phyloP scores from a whole-genome alignment of 768 basidiomycete genomes.

The Auricularia heimuer region DNA sequence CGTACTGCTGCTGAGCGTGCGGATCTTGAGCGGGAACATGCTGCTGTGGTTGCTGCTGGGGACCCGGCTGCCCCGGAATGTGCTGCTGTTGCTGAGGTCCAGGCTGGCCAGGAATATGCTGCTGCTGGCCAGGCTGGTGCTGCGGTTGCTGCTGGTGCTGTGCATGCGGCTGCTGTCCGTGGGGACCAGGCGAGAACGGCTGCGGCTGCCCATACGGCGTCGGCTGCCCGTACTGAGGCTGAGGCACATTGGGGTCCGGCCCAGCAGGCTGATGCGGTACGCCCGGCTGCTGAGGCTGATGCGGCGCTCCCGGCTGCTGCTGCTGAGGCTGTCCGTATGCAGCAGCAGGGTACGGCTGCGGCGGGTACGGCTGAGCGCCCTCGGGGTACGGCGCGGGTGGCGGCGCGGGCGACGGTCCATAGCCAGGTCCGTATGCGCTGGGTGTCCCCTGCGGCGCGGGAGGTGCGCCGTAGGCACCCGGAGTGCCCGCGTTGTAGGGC shows the following conservation, averaged over 20 bases:
- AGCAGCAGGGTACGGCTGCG: slow-evolving; percentile 9
- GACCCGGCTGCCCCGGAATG: too few relatives aligned
- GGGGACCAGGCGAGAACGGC: slow-evolving; percentile 11
- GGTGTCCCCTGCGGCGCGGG: slow-evolving; percentile 9
- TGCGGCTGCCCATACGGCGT: slow-evolving; percentile 16
- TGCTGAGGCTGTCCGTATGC: slow-evolving; percentile 15
- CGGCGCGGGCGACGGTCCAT: slow-evolving; percentile 21
- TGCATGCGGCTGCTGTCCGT: slow-evolving; percentile 1
- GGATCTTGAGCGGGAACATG: too few relatives aligned
- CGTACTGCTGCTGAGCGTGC: slow-evolving; percentile 7
- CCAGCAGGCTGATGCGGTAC: slow-evolving; percentile 9
- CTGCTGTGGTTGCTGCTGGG: too few relatives aligned
- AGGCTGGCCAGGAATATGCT: too few relatives aligned
- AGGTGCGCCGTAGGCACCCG: slow-evolving; percentile 9
- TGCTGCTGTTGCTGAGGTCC: too few relatives aligned
- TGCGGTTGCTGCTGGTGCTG: slow-evolving; percentile 10
- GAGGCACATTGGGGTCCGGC: slow-evolving; percentile 6
- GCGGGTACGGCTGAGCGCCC: slow-evolving; percentile 19
- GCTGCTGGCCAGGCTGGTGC: slow-evolving; percentile 20
- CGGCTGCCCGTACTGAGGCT: slow-evolving; percentile 14
- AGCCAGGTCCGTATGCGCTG: slow-evolving; percentile 19
- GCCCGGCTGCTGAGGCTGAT: slow-evolving; percentile 8
- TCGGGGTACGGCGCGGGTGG: slow-evolving; percentile 17
- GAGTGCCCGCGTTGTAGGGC: slow-evolving; percentile 16
- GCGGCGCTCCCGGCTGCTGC: slow-evolving; percentile 6